phyloP scores from a whole-genome alignment of 305 asterid species.

The Euphrasia arctica region DNA sequence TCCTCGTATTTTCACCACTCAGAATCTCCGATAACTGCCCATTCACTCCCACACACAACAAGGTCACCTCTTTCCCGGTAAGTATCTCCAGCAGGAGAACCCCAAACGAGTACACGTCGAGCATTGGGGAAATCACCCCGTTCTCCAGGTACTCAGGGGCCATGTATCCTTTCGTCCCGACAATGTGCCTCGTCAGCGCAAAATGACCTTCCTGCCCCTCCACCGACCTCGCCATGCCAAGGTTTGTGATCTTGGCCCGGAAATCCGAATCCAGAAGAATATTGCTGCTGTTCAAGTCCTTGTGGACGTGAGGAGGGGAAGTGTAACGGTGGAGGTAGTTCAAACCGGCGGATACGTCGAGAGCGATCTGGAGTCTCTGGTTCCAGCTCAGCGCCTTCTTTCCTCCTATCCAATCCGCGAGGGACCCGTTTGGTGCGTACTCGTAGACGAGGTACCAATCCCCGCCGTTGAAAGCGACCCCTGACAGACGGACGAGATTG shows the following conservation, averaged over 20 bases:
- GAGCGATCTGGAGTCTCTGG: conserved; percentile 59
- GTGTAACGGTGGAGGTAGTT: conserved; percentile 82
- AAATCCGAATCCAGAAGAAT: conserved; percentile 60
- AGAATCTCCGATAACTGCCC: conserved; percentile 36
- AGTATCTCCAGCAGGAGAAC: conserved; percentile 78
- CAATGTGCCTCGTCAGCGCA: conserved; percentile 78
- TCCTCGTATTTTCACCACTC: conserved; percentile 24
- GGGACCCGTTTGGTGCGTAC: conserved; percentile 68
- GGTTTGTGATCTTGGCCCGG: conserved; percentile 73
- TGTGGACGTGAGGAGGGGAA: conserved; percentile 77
- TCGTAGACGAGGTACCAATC: conserved; percentile 84
- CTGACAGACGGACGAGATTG: conserved; percentile 82
- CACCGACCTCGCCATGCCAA: conserved; percentile 67
- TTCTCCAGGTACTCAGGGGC: conserved; percentile 93
- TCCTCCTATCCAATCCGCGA: conserved; percentile 50
- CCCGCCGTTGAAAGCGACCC: conserved; percentile 72
- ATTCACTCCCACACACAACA: conserved; percentile 32
- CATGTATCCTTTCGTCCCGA: conserved; percentile 95
- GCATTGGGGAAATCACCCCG: conserved; percentile 71
- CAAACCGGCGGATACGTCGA: conserved; percentile 74
- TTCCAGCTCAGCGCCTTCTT: conserved; percentile 46
- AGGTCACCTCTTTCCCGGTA: conserved; percentile 59
- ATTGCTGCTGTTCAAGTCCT: conserved; percentile 60
- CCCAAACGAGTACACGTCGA: conserved; percentile 86
- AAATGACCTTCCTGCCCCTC: conserved; percentile 64